These are phyloP conservation scores for Boechera stricta DNA, from an alignment of 345 rosid genomes.

Conservation along the genomic window DNA sequence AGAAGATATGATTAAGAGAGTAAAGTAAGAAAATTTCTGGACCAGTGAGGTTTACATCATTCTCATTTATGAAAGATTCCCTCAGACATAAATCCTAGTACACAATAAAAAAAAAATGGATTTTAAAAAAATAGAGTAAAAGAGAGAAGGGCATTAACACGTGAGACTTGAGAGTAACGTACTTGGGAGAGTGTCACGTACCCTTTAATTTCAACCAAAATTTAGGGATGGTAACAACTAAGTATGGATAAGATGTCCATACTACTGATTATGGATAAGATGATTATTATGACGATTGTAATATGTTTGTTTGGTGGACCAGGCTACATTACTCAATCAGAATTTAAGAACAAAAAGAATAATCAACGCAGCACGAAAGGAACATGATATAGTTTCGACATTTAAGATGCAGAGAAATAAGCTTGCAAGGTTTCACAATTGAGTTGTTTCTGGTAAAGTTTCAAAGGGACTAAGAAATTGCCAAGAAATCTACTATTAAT, in stretches of 20 bases:
- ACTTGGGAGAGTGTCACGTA: slow-evolving; percentile 15
- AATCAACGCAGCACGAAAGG: background rate
- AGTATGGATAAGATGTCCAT: slow-evolving; percentile 18
- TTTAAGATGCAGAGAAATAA: background rate
- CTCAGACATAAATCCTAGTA: slow-evolving; percentile 32
- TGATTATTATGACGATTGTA: slow-evolving; percentile 22
- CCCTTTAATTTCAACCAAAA: slow-evolving; percentile 26
- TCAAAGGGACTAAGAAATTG: background rate
- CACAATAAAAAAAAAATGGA: background rate
- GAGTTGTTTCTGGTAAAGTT: background rate
- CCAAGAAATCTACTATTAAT: too few species aligned
- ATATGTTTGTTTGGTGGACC: background rate
- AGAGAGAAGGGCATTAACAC: background rate
- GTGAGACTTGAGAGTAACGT: slow-evolving; percentile 18
- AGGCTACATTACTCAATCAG: background rate
- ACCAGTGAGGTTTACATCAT: slow-evolving; percentile 34
- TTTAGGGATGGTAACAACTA: background rate
- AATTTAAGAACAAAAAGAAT: background rate
- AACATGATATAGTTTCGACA: background rate
- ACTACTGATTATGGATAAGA: slow-evolving; percentile 13
- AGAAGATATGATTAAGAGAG: slow-evolving; percentile 18
- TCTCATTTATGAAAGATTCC: slow-evolving; percentile 27
- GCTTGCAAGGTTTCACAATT: background rate
- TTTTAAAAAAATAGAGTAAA: background rate
- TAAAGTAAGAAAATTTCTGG: slow-evolving; percentile 6